Conservation (phyloP, 2,329 filamentous ascomycete species). For the Neonectria coccinea region DNA sequence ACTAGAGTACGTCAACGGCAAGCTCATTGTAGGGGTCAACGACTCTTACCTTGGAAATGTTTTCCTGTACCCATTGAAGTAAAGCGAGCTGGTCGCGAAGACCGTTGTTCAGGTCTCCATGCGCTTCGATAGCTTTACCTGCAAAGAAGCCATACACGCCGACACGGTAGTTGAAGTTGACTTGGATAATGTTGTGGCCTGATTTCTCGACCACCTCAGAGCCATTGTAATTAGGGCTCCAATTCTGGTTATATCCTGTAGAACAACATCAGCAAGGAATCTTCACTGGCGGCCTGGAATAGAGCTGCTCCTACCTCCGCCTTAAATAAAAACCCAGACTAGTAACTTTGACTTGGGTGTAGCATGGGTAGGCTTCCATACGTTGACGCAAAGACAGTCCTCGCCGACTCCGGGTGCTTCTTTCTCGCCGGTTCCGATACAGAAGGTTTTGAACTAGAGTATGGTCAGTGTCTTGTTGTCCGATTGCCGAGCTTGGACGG, state of each 20-base stretch:
- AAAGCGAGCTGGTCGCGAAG: slow-evolving; percentile 6
- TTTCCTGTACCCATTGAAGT: slow-evolving; percentile 5
- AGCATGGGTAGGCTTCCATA: slow-evolving; percentile 4
- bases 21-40: neutral
- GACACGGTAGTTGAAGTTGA: slow-evolving; percentile 20
- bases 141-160: slow-evolving; percentile 14
- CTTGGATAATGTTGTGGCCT: neutral
- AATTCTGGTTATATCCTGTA: slow-evolving; percentile 6
- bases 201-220: slow-evolving; percentile 6
- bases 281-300: neutral
- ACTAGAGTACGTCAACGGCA: slow-evolving; percentile 2
- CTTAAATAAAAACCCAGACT: slow-evolving; percentile 13
- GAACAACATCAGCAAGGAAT: neutral
- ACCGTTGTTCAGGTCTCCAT: slow-evolving; percentile 16
- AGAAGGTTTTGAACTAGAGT: slow-evolving; percentile 3
- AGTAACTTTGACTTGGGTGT: slow-evolving; percentile 7
- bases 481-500: neutral
- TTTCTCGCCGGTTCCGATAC: slow-evolving; percentile 4
- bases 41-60: slow-evolving; percentile 8
- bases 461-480: neutral
- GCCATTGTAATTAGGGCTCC: slow-evolving; percentile 10
- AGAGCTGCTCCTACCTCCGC: neutral
- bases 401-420: neutral
- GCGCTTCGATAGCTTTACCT: neutral
- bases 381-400: slow-evolving; percentile 16